Conservation (phyloP, 805 yeast species). For the Yarrowia osloensis region DNA sequence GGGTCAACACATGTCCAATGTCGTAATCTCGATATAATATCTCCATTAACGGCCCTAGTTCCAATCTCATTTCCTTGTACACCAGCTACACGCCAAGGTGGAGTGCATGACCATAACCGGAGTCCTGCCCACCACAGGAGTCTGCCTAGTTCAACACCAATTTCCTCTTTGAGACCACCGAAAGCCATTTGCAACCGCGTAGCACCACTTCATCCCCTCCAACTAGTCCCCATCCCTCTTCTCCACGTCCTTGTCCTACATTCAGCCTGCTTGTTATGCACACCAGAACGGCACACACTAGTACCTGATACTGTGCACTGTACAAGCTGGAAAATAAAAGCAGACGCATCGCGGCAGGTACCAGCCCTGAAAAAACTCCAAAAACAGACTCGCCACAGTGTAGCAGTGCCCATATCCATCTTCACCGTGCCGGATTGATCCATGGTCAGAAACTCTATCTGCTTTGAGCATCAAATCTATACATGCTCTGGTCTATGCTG, state of each 20-base stretch:
- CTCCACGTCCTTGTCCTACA: background rate
- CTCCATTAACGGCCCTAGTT: background rate
- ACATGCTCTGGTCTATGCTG: background rate
- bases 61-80: too few species aligned
- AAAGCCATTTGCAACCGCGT: background rate
- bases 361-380: background rate
- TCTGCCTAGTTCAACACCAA: background rate
- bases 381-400: background rate
- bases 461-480: background rate
- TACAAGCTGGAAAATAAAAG: background rate
- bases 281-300: background rate
- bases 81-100: too few species aligned
- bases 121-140: too few species aligned
- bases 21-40: background rate
- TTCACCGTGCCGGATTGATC: background rate
- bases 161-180: background rate
- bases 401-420: background rate
- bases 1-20: background rate
- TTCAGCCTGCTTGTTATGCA: background rate
- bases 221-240: background rate
- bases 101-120: background rate
- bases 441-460: background rate
- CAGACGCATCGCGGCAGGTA: background rate
- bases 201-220: background rate
- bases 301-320: conserved; percentile 1